phyloP scores from a whole-genome alignment of 2,329 filamentous ascomycete species.

The Penicillium glabrum region DNA sequence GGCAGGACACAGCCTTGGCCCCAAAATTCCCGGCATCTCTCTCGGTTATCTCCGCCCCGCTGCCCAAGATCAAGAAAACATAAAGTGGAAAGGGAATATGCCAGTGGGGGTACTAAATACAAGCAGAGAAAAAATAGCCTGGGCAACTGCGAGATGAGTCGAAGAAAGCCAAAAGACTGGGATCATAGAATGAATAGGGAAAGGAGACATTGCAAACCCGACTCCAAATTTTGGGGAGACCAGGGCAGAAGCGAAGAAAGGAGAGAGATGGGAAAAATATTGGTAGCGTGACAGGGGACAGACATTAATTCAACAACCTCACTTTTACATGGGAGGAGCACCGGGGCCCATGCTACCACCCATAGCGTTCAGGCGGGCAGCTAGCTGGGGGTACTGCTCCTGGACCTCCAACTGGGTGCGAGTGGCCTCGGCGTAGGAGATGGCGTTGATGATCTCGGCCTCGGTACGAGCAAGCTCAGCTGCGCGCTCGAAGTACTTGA shows the following conservation, averaged over 20 bases:
- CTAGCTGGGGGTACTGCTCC: conserved; percentile 80
- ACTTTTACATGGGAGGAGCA: conserved; percentile 34
- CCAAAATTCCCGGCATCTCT: conserved; percentile 9
- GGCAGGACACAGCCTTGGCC: conserved; percentile 5
- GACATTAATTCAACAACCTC: not conserved
- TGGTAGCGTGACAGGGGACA: not conserved
- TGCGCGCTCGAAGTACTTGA: conserved; percentile 95
- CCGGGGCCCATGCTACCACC: conserved; percentile 38
- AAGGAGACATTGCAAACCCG: conserved; percentile 14
- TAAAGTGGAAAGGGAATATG: conserved; percentile 23
- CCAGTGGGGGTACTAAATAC: conserved; percentile 29
- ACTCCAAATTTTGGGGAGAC: conserved; percentile 14
- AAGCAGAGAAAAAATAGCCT: conserved; percentile 22
- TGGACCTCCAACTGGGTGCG: conserved; percentile 92
- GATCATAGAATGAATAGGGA: conserved; percentile 14
- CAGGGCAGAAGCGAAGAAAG: conserved; percentile 16
- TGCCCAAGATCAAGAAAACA: conserved; percentile 15
- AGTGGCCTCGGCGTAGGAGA: conserved; percentile 96
- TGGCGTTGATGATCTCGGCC: conserved; percentile 90
- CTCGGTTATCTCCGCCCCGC: conserved; percentile 10
- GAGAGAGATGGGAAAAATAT: conserved; percentile 11
- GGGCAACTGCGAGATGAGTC: conserved; percentile 11
- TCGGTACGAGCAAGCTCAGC: conserved; percentile 93
- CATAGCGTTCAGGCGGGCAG: conserved; percentile 68
- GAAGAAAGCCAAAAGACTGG: conserved; percentile 13